These are phyloP conservation scores for Rhizopus sp. DNA, from an alignment of 371 early-diverging fungal species.

Conservation along the genomic window DNA sequence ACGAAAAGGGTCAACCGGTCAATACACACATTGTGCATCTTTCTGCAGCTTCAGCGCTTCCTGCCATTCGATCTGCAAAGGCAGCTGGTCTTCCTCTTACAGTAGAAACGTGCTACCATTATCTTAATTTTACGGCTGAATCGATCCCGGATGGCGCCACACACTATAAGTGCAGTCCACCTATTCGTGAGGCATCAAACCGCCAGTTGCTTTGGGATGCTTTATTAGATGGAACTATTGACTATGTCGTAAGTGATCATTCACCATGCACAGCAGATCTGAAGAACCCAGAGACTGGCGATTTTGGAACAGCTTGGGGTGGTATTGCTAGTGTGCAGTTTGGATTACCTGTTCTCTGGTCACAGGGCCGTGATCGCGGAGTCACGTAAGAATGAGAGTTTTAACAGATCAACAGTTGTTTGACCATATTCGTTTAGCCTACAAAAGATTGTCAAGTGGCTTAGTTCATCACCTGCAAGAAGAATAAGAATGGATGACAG, in stretches of 20 bases:
- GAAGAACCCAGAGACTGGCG: conserved; percentile 68
- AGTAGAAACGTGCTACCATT: conserved; percentile 85
- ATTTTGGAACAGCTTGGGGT: conserved; percentile 84
- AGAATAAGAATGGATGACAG: conserved; percentile 61
- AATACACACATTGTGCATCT: conserved; percentile 83
- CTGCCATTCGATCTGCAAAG: conserved; percentile 74
- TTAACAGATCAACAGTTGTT: not conserved
- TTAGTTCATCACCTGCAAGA: conserved; percentile 67
- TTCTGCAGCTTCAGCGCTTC: conserved; percentile 75
- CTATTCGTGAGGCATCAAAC: conserved; percentile 77
- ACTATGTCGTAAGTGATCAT: conserved; percentile 83
- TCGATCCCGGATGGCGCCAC: conserved; percentile 72
- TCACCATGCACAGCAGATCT: conserved; percentile 82
- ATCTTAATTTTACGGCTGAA: conserved; percentile 72
- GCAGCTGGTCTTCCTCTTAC: conserved; percentile 71
- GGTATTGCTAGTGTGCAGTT: conserved; percentile 85
- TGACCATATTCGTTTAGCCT: conserved; percentile 31
- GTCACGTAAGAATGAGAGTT: conserved; percentile 43
- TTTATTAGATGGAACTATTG: conserved; percentile 77
- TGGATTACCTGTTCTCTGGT: conserved; percentile 79
- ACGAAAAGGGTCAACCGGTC: conserved; percentile 56
- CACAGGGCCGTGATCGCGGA: conserved; percentile 73
- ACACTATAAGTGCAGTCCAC: conserved; percentile 86
- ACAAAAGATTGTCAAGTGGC: conserved; percentile 66
- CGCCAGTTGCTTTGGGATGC: conserved; percentile 76